A percentile compares a stretch with the other conserved stretches of the same genome.
These are phyloP conservation scores for Spergularia bocconei DNA, from an alignment of 148 eudicot species.

Conservation along the genomic window DNA sequence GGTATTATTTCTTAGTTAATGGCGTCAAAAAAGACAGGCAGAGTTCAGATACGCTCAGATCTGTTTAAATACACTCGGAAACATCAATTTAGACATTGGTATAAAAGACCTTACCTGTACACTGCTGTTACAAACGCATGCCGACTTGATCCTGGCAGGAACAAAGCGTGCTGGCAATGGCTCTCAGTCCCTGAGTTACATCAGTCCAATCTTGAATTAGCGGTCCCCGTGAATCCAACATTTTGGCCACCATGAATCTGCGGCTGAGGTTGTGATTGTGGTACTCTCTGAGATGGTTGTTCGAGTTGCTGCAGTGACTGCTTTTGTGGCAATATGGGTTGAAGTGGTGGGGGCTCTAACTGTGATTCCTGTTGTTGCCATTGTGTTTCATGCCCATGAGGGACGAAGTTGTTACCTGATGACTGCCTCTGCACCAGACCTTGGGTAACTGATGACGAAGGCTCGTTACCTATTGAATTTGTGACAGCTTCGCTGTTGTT, in stretches of 20 bases:
- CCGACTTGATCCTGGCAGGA: constrained; percentile 36
- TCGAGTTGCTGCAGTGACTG: constrained; percentile 38
- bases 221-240: constrained; percentile 32
- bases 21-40: neutral
- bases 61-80: neutral
- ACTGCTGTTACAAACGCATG: constrained; percentile 40
- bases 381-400: constrained; percentile 37
- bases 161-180: constrained; percentile 31
- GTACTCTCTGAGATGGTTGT: constrained; percentile 33
- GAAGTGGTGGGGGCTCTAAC: constrained; percentile 36
- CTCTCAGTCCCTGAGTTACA: constrained; percentile 17
- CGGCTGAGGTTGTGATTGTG: constrained; percentile 35
- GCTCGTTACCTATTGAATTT: constrained; percentile 40
- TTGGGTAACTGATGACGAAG: constrained; percentile 33
- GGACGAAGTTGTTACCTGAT: constrained; percentile 32
- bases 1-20: neutral
- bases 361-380: constrained; percentile 42
- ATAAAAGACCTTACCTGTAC: constrained; percentile 54
- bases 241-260: constrained; percentile 40
- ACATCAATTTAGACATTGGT: neutral
- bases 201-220: constrained; percentile 46
- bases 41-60: neutral
- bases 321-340: constrained; percentile 26
- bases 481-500: constrained; percentile 30
- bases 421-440: constrained; percentile 40